phyloP scores from a whole-genome alignment of 2,329 filamentous ascomycete species.

The Chaetoscypha palmicola region DNA sequence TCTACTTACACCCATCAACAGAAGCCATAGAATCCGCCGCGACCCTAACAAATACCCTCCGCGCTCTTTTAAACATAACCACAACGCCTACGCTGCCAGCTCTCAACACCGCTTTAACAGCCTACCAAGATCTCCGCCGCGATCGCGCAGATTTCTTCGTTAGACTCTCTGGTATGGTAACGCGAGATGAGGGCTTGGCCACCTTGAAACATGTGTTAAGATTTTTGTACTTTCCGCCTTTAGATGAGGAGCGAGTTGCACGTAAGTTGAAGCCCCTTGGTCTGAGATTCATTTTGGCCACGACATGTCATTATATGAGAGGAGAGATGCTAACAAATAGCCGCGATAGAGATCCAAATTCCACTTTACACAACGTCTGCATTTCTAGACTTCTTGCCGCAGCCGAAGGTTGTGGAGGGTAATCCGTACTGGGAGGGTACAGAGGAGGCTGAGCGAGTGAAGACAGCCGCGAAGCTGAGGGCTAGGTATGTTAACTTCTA shows the following conservation, averaged over 20 bases:
- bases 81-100: neutral
- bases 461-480: too few relatives aligned
- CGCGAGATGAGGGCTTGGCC: conserved; percentile 12
- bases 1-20: neutral
- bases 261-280: conserved; percentile 5
- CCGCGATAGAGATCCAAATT: conserved; percentile 12
- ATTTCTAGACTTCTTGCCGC: conserved; percentile 15
- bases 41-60: conserved; percentile 30
- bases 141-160: conserved; percentile 13
- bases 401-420: conserved; percentile 9
- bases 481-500: too few relatives aligned
- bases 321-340: conserved; percentile 1
- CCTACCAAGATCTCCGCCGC: conserved; percentile 14
- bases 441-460: neutral
- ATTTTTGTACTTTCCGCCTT: conserved; percentile 13
- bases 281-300: neutral
- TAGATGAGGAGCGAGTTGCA: conserved; percentile 8
- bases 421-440: conserved; percentile 14
- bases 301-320: neutral
- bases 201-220: conserved; percentile 12
- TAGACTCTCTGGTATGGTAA: conserved; percentile 12
- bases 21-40: conserved; percentile 35
- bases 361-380: conserved; percentile 14
- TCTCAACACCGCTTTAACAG: conserved; percentile 5
- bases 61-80: conserved; percentile 2